Conservation (phyloP, 768 basidiomycete genomes). For the Xerocomus potaroensis region DNA sequence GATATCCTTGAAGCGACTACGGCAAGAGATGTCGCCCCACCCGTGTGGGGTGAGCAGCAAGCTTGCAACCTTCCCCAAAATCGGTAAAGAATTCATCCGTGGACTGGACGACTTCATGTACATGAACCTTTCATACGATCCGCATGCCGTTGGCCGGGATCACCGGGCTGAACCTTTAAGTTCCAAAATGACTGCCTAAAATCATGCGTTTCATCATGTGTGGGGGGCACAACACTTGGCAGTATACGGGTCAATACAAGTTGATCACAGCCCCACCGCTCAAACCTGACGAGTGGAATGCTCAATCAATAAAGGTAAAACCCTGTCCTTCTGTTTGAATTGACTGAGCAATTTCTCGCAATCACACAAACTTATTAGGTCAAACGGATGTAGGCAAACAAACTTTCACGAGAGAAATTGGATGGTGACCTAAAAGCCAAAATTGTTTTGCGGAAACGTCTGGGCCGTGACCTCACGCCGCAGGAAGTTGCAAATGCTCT, state of each 20-base stretch:
- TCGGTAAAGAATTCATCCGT: slow-evolving; percentile 5
- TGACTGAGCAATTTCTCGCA: not conserved
- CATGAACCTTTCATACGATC: slow-evolving; percentile 3
- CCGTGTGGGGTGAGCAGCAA: slow-evolving; percentile 9
- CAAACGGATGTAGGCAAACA: slow-evolving; percentile 8
- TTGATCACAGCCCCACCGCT: slow-evolving; percentile 6
- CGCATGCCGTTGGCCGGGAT: slow-evolving; percentile 14
- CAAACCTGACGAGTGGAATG: slow-evolving; percentile 4
- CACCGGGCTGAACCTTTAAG: slow-evolving; percentile 7
- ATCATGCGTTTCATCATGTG: slow-evolving; percentile 14
- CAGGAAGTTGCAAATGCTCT: slow-evolving; percentile 5
- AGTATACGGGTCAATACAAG: slow-evolving; percentile 16
- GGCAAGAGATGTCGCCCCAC: not conserved
- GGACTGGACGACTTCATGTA: slow-evolving; percentile 17
- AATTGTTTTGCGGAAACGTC: slow-evolving; percentile 9
- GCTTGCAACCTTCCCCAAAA: slow-evolving; percentile 3
- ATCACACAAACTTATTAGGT: slow-evolving; percentile 1
- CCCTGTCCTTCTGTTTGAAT: not conserved
- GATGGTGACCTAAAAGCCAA: not conserved
- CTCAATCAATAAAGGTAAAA: slow-evolving; percentile 5
- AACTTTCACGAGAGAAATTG: not conserved
- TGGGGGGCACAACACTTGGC: slow-evolving; percentile 2
- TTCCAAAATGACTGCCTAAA: slow-evolving; percentile 7
- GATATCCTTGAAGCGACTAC: slow-evolving; percentile 7
- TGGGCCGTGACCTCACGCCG: slow-evolving; percentile 4